Percentiles rank a stretch among this genome's conserved stretches.
phyloP scores from a whole-genome alignment of 2,329 filamentous ascomycete species.

The Fusarium sp. region DNA sequence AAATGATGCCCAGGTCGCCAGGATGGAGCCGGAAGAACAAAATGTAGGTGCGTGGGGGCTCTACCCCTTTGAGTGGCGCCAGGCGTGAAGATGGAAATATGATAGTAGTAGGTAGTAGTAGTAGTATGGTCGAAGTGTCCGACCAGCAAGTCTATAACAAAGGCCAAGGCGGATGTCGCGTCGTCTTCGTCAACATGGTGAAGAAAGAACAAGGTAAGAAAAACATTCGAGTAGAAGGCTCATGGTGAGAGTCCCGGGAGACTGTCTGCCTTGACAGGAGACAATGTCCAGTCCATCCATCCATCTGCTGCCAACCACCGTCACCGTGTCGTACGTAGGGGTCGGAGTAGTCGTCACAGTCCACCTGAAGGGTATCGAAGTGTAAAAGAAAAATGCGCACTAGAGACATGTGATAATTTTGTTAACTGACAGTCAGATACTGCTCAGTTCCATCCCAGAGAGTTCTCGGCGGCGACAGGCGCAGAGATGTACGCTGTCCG shows the following conservation, averaged over 20 bases:
- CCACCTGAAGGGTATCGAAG: constrained; percentile 52
- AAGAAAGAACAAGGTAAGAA: constrained; percentile 32
- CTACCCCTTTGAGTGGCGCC: constrained; percentile 43
- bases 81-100: constrained; percentile 31
- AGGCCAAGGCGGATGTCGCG: constrained; percentile 37
- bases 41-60: constrained; percentile 39
- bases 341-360: constrained; percentile 41
- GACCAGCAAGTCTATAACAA: constrained; percentile 45
- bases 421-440: constrained; percentile 21
- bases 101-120: constrained; percentile 15
- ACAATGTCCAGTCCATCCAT: not conserved
- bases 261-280: not conserved
- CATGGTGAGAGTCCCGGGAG: constrained; percentile 13
- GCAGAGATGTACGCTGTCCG: constrained; percentile 81
- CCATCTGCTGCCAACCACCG: constrained; percentile 4
- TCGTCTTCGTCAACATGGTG: constrained; percentile 38
- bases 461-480: constrained; percentile 93
- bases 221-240: constrained; percentile 42
- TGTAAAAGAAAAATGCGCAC: constrained; percentile 41
- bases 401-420: constrained; percentile 36
- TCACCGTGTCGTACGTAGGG: constrained; percentile 36
- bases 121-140: constrained; percentile 30
- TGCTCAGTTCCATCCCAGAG: constrained; percentile 88
- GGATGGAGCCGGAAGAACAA: constrained; percentile 45
- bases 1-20: constrained; percentile 42